Percentiles rank a stretch among this genome's conserved stretches.
phyloP scores from a whole-genome alignment of 2,329 filamentous ascomycete genomes.

The Colletotrichum navitas region DNA sequence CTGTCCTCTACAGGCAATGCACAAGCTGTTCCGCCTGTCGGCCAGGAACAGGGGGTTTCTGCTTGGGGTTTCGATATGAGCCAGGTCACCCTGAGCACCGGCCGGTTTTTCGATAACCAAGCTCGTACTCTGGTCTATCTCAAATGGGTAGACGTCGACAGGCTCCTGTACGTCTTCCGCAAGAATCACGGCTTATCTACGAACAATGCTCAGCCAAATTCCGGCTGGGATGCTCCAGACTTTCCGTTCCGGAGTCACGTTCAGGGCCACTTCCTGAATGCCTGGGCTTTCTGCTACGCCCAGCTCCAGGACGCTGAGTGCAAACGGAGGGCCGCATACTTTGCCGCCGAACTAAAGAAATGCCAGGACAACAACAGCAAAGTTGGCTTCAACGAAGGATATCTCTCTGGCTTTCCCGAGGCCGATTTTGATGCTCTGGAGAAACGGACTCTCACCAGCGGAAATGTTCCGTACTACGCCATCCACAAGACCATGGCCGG shows the following conservation, averaged over 20 bases:
- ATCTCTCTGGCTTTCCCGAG: constrained; percentile 65
- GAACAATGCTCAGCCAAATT: constrained; percentile 58
- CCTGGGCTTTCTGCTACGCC: constrained; percentile 64
- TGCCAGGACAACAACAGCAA: constrained; percentile 64
- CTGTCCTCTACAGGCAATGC: constrained; percentile 10
- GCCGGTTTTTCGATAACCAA: constrained; percentile 59
- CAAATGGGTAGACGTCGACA: constrained; percentile 58
- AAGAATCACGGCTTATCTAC: constrained; percentile 60
- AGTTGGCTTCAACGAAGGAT: constrained; percentile 59
- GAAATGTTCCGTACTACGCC: constrained; percentile 67
- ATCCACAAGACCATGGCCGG: constrained; percentile 68
- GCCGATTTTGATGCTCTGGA: constrained; percentile 62
- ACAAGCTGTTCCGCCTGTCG: constrained; percentile 47
- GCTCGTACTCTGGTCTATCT: constrained; percentile 61
- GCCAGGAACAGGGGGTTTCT: constrained; percentile 49
- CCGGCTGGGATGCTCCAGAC: constrained; percentile 66
- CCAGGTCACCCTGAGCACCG: constrained; percentile 54
- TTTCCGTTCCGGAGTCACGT: constrained; percentile 66
- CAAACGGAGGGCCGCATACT: constrained; percentile 58
- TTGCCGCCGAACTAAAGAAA: constrained; percentile 61
- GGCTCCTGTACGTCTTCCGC: constrained; percentile 63
- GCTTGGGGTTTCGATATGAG: constrained; percentile 56
- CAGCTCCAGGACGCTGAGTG: constrained; percentile 57
- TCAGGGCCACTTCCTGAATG: constrained; percentile 65
- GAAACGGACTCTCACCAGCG: constrained; percentile 57